These are phyloP conservation scores for Dactylellina sp. DNA, from an alignment of 2,329 filamentous ascomycete genomes.

Conservation along the genomic window DNA sequence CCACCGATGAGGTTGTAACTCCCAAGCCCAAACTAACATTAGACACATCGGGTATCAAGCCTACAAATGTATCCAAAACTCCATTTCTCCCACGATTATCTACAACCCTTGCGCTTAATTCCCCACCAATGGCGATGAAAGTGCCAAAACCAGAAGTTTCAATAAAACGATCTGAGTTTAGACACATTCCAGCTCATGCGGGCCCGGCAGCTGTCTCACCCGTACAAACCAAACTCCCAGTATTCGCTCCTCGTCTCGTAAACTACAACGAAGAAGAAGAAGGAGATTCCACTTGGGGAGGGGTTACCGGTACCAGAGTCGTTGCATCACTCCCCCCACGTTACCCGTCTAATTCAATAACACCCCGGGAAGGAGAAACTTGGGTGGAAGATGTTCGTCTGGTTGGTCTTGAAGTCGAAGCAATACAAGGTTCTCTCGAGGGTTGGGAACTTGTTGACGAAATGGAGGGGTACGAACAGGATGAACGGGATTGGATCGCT, in stretches of 20 bases:
- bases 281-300: not conserved
- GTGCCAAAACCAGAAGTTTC: too few species aligned
- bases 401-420: not conserved
- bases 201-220: too few species aligned
- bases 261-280: not conserved
- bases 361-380: not conserved
- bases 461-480: conserved; percentile 41
- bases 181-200: too few species aligned
- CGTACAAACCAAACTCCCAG: too few species aligned
- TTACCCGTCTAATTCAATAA: conserved; percentile 1
- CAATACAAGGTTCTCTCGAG: not conserved
- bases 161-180: too few species aligned
- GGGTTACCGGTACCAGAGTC: not conserved
- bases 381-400: conserved; percentile 24
- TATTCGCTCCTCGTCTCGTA: too few species aligned
- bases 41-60: not conserved
- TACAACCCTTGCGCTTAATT: not conserved
- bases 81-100: not conserved
- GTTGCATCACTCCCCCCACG: not conserved
- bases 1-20: too few species aligned
- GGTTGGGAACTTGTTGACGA: conserved; percentile 46
- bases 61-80: not conserved
- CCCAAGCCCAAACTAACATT: not conserved
- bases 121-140: too few species aligned
- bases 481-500: conserved; percentile 30